phyloP scores from a whole-genome alignment of 768 basidiomycete genomes.

The Tulasnella calospora region DNA sequence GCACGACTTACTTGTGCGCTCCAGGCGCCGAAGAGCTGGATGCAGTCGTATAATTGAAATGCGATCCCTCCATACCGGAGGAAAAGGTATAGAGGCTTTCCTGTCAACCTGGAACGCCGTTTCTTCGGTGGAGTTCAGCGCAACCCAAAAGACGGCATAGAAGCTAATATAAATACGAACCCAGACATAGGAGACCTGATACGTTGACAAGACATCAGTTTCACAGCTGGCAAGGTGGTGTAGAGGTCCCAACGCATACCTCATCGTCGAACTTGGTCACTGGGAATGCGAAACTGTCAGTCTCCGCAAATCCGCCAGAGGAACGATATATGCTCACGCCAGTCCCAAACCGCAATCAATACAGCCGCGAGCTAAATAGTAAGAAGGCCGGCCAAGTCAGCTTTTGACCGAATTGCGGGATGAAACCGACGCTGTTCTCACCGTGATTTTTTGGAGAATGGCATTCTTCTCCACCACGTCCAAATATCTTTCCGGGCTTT shows the following conservation, averaged over 20 bases:
- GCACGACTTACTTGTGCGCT: conserved; percentile 11
- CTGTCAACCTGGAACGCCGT: conserved; percentile 20
- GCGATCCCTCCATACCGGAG: conserved; percentile 19
- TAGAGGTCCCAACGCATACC: neutral
- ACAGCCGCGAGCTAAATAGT: neutral
- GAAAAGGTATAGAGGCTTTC: conserved; percentile 23
- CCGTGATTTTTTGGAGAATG: neutral
- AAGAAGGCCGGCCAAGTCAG: neutral
- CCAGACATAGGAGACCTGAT: conserved; percentile 8
- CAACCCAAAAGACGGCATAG: neutral
- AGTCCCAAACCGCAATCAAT: conserved; percentile 4
- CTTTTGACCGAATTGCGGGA: neutral
- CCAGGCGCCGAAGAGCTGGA: conserved; percentile 14
- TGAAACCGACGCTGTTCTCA: neutral
- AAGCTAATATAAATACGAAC: neutral
- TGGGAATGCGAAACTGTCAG: neutral
- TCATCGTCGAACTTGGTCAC: conserved; percentile 9
- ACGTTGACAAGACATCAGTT: neutral
- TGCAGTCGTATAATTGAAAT: conserved; percentile 22
- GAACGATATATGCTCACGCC: neutral
- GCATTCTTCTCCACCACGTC: neutral
- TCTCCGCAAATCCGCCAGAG: too few species aligned
- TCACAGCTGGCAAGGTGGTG: too few species aligned
- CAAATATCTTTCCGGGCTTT: neutral
- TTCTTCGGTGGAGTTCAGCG: neutral